Conservation (phyloP, 2,329 filamentous ascomycete genomes). For the Aspergillus intermedius region DNA sequence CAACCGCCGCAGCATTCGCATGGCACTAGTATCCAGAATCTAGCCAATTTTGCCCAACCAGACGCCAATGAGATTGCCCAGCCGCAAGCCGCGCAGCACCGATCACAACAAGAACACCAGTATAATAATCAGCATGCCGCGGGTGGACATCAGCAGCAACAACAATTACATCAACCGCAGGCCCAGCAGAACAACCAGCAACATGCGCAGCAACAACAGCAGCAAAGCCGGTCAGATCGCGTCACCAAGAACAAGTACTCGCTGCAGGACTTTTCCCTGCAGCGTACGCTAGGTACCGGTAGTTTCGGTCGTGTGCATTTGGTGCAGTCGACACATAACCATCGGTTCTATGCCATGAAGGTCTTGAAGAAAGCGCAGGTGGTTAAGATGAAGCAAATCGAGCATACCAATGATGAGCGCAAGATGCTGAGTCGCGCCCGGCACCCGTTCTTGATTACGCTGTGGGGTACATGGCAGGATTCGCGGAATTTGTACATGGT, state of each 20-base stretch:
- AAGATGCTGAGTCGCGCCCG: conserved; percentile 95
- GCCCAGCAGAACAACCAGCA: conserved; percentile 1
- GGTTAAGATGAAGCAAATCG: conserved; percentile 99
- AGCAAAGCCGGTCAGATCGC: conserved; percentile 41
- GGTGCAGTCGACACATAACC: conserved; percentile 96
- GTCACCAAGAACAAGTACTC: conserved; percentile 97
- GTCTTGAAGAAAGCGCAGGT: conserved; percentile 98
- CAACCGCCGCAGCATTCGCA: conserved; percentile 53
- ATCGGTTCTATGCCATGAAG: conserved; percentile 96
- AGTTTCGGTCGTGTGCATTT: conserved; percentile 95
- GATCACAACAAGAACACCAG: background rate
- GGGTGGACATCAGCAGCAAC: conserved; percentile 11
- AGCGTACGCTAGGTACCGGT: conserved; percentile 88
- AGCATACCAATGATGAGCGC: conserved; percentile 97
- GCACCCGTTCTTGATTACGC: conserved; percentile 92
- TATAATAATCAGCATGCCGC: conserved; percentile 21
- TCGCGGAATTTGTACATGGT: conserved; percentile 97
- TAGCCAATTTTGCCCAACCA: conserved; percentile 63
- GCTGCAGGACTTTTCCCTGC: conserved; percentile 78
- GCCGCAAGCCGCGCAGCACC: too few species aligned
- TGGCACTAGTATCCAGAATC: conserved; percentile 72
- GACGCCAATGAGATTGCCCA: conserved; percentile 5
- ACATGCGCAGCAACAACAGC: background rate
- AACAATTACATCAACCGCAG: background rate
- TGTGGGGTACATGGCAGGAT: conserved; percentile 98